Evolutionary conservation across 345 rosid species (phyloP), one percentile per base, ranked within the genome.

Genomic region (Euphorbia tirucalli): DNA sequence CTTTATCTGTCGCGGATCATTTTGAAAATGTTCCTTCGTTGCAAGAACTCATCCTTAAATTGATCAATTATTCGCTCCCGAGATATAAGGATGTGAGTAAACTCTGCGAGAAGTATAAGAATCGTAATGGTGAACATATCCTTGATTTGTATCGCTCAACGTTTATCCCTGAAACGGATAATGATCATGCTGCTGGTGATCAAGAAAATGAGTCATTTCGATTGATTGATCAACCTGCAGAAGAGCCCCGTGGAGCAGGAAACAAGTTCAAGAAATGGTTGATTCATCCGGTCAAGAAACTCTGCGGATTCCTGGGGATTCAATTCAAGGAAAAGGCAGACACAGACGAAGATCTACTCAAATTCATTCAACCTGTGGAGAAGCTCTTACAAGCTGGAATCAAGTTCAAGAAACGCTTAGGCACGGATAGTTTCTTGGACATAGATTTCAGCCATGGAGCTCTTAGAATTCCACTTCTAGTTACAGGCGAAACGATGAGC

Each of bases 391-490:
- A 50, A 50, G 56, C 56, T 1, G 56, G 56, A n/a, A 50, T 50
- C 7, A 18, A 50, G 56, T 50, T 50, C 56, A n/a, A 19, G 56
- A n/a, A n/a, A 50, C 19, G 56, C 6, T 0, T 19, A 5, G 56
- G 7, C 7, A 50, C 24, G 19, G 56, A 50, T 7, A 50, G 56
- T 19, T 50, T 50, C 56, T 50, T 88, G 37, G 90, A 84, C 77
- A 72, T 90, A n/a, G 78, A 49, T 18, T 85, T 77, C 68, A 58
- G 68, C 30, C 50, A 75, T 5, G 92, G 90, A 0, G 63, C 83
- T 19, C 83, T 90, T 5, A 70, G 84, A 56, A 86, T 90, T 55
- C 92, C 90, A n/a, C n/a, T n/a, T n/a, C n/a, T n/a, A n/a, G n/a
- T n/a, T n/a, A n/a, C n/a, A n/a, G n/a, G n/a, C n/a, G n/a, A n/a